Percentiles rank a stretch among this genome's conserved stretches.
Conservation (phyloP, 2,329 filamentous ascomycete species). For the Akanthomyces muscarius region DNA sequence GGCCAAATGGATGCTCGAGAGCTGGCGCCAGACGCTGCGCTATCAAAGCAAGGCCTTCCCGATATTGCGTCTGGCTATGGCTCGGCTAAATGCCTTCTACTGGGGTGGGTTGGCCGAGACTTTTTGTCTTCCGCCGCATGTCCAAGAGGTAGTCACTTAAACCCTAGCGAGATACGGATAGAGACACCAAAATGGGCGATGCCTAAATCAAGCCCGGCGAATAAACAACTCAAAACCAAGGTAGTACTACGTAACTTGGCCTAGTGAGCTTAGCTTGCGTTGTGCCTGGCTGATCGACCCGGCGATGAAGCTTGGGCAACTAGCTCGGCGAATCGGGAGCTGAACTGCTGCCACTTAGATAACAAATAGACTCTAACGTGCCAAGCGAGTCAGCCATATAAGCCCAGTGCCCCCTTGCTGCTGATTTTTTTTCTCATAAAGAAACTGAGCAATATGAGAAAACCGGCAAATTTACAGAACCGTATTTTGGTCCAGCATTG, state of each 20-base stretch:
- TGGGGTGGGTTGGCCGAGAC: conserved; percentile 19
- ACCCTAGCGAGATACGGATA: background rate
- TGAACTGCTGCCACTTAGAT: conserved; percentile 5
- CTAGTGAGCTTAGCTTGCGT: background rate
- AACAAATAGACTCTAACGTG: background rate
- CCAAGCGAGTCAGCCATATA: conserved; percentile 11
- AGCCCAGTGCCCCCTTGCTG: background rate
- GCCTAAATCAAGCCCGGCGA: background rate
- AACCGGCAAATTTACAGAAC: background rate
- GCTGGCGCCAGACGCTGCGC: conserved; percentile 17
- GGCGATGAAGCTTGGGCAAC: background rate
- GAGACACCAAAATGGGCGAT: background rate
- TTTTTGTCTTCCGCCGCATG: conserved; percentile 18
- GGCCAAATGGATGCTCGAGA: conserved; percentile 19
- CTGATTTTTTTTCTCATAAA: background rate
- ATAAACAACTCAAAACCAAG: background rate
- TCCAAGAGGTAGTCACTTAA: conserved; percentile 7
- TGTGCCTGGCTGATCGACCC: background rate
- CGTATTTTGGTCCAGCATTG: too few relatives aligned
- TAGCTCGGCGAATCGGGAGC: conserved; percentile 5
- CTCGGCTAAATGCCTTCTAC: conserved; percentile 18
- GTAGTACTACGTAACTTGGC: background rate
- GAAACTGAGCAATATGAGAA: background rate
- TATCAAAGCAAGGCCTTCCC: conserved; percentile 19
- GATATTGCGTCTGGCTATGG: conserved; percentile 17